Base-by-base conservation (phyloP, 176 grass and related monocot genomes). In the Tillandsia fasciculata region DNA sequence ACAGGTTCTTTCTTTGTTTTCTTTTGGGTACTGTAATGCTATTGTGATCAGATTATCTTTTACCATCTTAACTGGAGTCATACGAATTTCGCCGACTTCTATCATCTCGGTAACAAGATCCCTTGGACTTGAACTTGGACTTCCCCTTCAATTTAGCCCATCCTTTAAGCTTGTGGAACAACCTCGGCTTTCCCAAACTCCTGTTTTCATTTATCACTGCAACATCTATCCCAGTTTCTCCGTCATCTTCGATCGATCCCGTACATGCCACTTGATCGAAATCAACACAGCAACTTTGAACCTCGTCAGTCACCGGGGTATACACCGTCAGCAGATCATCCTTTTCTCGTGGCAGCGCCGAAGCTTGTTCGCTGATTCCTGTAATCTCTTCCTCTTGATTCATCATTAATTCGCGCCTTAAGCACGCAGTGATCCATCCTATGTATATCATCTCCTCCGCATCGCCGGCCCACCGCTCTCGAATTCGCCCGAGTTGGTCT, bases 391-490 rank as follows among this genome's bases (percentile, higher is more conserved):
- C 56, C 56, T 61, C 12, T 61, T 61, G 56, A 61, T 61, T 67
- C 13, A 73, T 48, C 61, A 80, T 68, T 28, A 96, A 68, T 58
- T 93, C 87, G 63, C 90, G 74, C 76, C 82, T 81, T 75, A 93
- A 76, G 84, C 86, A 83, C 49, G 89, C 76, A 10, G 84, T 89
- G 75, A 93, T 83, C 86, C 84, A 99, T 54, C 82, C 84, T 1
- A 99, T 23, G 66, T 93, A 93, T 83, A 99, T 87, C 79, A 85
- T 82, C 79, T 89, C 84, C 79, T 97, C 84, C 86, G 90, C 86
- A 73, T 87, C 89, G n/a, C 77, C 82, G 12, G 82, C 72, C 94
- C 94, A 99, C 71, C 70, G 66, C 64, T 78, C 72, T 14, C 79
- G 87, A 33, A 97, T 84, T 18, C 50, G 64, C 70, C 78, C 80